Base-by-base conservation (phyloP, 2,329 filamentous ascomycete genomes). In the Diaporthe longicolla region DNA sequence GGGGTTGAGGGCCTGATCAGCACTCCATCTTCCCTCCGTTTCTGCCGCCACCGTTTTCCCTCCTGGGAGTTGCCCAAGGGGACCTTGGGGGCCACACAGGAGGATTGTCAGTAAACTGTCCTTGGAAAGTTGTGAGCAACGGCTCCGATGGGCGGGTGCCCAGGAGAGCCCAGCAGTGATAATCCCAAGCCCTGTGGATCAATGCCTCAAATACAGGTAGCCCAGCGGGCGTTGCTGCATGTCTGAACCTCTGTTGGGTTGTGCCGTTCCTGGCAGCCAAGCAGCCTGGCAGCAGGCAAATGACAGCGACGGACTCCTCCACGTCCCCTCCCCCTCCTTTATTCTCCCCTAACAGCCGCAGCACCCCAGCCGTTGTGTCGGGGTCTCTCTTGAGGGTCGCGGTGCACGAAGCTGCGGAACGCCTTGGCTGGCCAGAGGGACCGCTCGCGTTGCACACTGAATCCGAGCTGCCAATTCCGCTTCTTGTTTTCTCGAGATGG, bases 1-100 rank as follows among this genome's bases (percentile, higher is more conserved):
- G 70, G 70, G 70, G 70, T 58, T 71, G 57, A 71, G 32, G 29
- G 37, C 21, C n/a, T 35, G 70, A 71, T 71, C 70, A 29, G 45
- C 70, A 63, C 70, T 8, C 70, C 70, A 61, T 71, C 50, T 63
- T 43, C 26, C 24, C 48, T 43, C 57, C 57, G 69, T 71, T 61
- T 63, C 54, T 54, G 40, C 32, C 5, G 24, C 37, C 32, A 58
- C 63, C 63, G 63, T 66, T 66, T 66, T 21, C n/a, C 9, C 29
- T 24, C 63, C 63, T 26, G 61, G 61, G 26, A 66, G 43, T 66
- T 66, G 43, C 17, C 13, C 37, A 40, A 13, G 37, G 37, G 4
- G 37, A 11, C 37, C 13, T 32, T 26, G 40, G 15, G 29, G 61
- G 11, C 61, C 61, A 35, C 13, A n/a, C 61, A 66, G 61, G 11